A percentile compares a stretch with the other conserved stretches of the same genome.
Conservation (phyloP, 1,284 basidiomycete species). For the Sanghuangporus weigelae region DNA sequence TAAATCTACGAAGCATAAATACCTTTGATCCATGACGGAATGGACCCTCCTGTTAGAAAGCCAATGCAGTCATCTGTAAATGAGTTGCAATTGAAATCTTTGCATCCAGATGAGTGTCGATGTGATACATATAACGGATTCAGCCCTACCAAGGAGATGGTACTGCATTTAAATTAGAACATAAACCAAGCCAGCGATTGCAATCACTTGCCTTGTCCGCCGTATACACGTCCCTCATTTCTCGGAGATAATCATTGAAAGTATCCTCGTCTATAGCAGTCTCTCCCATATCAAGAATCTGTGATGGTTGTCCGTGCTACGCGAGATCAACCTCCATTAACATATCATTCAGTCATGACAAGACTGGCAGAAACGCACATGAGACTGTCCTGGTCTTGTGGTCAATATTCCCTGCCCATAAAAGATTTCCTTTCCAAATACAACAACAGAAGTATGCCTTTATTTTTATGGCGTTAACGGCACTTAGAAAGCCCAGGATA, state of each 20-base stretch:
- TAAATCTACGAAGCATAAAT: constrained; percentile 3
- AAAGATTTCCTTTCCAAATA: constrained; percentile 80
- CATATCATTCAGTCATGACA: neutral
- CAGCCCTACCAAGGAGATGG: constrained; percentile 69
- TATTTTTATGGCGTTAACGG: neutral
- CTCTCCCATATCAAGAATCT: constrained; percentile 75
- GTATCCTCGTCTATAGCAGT: constrained; percentile 81
- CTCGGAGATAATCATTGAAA: constrained; percentile 74
- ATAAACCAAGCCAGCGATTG: constrained; percentile 7
- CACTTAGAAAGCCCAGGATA: neutral
- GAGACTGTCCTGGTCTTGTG: constrained; percentile 67
- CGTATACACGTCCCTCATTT: constrained; percentile 76
- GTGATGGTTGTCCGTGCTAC: constrained; percentile 75
- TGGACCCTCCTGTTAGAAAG: constrained; percentile 75
- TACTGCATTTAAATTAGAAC: constrained; percentile 46
- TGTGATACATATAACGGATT: neutral
- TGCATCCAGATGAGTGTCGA: neutral
- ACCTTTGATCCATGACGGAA: constrained; percentile 79
- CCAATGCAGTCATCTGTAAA: constrained; percentile 86
- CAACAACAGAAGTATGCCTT: constrained; percentile 89
- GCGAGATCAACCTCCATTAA: constrained; percentile 8
- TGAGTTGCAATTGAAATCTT: constrained; percentile 87
- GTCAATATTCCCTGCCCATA: constrained; percentile 82
- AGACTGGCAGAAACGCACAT: constrained; percentile 43
- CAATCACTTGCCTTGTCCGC: constrained; percentile 65